Evolutionary conservation across 2,329 filamentous ascomycete species (phyloP).

Genomic region (Scleromitrula shiraiana): DNA sequence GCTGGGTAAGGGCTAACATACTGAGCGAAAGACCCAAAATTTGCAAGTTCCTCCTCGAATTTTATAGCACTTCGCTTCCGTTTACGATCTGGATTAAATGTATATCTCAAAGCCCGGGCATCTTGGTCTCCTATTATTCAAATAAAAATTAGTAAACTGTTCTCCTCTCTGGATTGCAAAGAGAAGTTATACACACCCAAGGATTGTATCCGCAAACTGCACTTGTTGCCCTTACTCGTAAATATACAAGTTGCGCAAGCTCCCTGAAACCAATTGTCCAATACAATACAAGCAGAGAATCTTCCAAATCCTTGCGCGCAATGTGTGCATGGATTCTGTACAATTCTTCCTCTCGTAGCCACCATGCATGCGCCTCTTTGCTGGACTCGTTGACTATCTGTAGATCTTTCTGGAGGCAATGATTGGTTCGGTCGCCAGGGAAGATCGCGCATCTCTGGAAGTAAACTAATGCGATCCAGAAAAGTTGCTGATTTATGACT

Average conservation of each 20-base stretch:
- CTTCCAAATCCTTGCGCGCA: constrained; percentile 21
- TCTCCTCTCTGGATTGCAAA: neutral
- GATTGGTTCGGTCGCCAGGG: constrained; percentile 24
- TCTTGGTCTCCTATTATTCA: constrained; percentile 16
- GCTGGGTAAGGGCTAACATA: constrained; percentile 13
- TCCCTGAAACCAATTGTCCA: constrained; percentile 24
- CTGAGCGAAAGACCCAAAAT: constrained; percentile 1
- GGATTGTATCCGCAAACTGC: constrained; percentile 18
- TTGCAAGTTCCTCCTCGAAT: neutral
- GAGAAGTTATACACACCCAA: constrained; percentile 13
- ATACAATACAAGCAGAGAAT: constrained; percentile 21
- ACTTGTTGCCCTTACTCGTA: constrained; percentile 23
- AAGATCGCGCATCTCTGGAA: constrained; percentile 19
- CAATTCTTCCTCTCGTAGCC: constrained; percentile 16
- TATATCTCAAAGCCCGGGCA: constrained; percentile 19
- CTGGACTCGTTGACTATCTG: constrained; percentile 21
- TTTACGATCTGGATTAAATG: neutral
- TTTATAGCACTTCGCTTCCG: constrained; percentile 6
- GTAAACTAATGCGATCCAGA: constrained; percentile 5
- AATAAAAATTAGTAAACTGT: neutral
- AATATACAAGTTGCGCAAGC: constrained; percentile 24
- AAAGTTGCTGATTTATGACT: constrained; percentile 2
- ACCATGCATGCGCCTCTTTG: constrained; percentile 21
- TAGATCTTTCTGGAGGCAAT: constrained; percentile 18
- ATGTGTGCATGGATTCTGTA: constrained; percentile 16